Base-by-base conservation (phyloP, 1,284 basidiomycete species). In the Farysia itapuensis region DNA sequence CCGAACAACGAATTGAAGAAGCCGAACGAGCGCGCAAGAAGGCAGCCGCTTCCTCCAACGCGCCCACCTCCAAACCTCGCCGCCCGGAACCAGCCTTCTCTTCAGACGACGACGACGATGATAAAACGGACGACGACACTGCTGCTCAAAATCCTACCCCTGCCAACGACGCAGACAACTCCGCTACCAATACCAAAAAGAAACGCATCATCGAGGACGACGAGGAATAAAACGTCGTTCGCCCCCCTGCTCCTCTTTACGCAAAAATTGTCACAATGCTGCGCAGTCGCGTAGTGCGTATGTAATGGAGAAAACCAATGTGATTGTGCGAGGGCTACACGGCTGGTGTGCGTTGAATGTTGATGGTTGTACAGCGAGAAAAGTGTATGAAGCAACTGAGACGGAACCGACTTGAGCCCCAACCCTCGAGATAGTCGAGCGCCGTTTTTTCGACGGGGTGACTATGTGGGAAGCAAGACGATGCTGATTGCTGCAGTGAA, bases 171-270 rank as follows among this genome's bases (percentile, higher is more conserved):
- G 14, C 4, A 19, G 46, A 54, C 9, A 47, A 51, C 14, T 41
- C 41, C 21, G 37, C 42, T 22, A 36, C 43, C 13, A 47, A 45
- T 33, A 50, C 37, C 33, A 56, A 53, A 32, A 65, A 63, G 48
- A 65, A 65, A 46, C 47, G 58, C 30, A 65, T 61, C 58, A 45
- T 65, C 23, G 63, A 63, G 22, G 58, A 54, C 20, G 59, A 63
- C 35, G 63, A 65, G 21, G 63, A 65, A 32, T 60, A 25, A 40
- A 28, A n/a, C 11, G n/a, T 28, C 11, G 26, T n/a, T n/a, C n/a
- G 26, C 9, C 9, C n/a, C 26, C 11, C n/a, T 9, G 26, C n/a
- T 28, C 26, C 15, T 15, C 13, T 24, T 40, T 15, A 35, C n/a
- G n/a, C n/a, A n/a, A n/a, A n/a, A n/a, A n/a, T n/a, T n/a, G n/a